Conservation (phyloP, 2,329 filamentous ascomycete genomes). For the Aphanoascus verrucosus region DNA sequence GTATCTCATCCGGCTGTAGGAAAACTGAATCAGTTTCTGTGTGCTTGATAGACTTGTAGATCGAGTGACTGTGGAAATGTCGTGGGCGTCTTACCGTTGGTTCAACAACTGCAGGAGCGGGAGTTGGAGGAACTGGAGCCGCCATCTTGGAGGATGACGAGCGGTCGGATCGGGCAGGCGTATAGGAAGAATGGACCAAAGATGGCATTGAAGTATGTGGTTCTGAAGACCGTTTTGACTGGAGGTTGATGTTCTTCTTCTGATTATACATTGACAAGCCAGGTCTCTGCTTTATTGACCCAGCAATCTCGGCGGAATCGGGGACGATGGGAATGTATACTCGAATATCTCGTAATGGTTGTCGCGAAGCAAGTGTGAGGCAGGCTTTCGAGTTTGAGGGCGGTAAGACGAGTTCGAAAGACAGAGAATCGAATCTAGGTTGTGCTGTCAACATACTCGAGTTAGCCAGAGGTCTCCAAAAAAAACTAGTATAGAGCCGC, state of each 20-base stretch:
- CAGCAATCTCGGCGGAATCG: background rate
- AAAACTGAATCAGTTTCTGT: background rate
- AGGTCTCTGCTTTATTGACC: background rate
- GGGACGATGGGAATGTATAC: background rate
- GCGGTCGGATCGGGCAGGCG: constrained; percentile 12
- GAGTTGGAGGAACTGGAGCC: constrained; percentile 10
- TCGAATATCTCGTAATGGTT: background rate
- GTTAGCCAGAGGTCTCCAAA: background rate
- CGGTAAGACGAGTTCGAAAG: background rate
- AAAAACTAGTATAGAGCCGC: background rate
- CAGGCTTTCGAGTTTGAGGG: background rate
- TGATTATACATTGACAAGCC: background rate
- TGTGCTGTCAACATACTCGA: background rate
- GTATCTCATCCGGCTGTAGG: constrained; percentile 38
- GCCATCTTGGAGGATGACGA: constrained; percentile 16
- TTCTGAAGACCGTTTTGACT: background rate
- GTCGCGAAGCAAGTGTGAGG: background rate
- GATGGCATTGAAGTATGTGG: constrained; percentile 14
- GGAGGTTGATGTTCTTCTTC: background rate
- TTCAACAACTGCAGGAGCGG: background rate
- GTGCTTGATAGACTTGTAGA: background rate
- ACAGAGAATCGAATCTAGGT: background rate
- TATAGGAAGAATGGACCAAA: constrained; percentile 12
- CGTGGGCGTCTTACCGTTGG: constrained; percentile 7
- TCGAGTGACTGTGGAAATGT: background rate